phyloP scores from a whole-genome alignment of 257 asterid genomes.

The Salvia hispanica region DNA sequence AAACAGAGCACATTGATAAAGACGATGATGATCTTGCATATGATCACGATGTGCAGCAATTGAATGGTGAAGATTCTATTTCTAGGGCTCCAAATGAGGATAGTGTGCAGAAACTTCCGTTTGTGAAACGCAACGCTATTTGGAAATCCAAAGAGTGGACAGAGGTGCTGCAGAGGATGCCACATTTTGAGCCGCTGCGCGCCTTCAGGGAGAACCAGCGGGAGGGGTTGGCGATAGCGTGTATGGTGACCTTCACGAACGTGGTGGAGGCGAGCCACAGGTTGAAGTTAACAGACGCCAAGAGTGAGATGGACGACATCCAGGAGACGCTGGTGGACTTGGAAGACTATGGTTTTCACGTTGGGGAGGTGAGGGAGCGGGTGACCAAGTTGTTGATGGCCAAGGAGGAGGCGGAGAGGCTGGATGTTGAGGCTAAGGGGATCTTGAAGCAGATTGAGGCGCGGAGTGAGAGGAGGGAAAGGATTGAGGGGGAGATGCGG shows the following conservation, averaged over 20 bases:
- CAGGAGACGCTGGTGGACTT: constrained; percentile 54
- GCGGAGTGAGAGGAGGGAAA: constrained; percentile 28
- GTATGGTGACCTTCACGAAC: constrained; percentile 59
- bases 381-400: constrained; percentile 33
- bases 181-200: constrained; percentile 71
- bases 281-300: constrained; percentile 46
- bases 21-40: too few species aligned
- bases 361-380: constrained; percentile 40
- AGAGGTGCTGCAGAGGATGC: constrained; percentile 60
- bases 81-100: constrained; percentile 8
- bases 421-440: constrained; percentile 32
- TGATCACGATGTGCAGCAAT: too few species aligned
- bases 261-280: constrained; percentile 50
- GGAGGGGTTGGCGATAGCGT: constrained; percentile 72
- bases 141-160: constrained; percentile 68
- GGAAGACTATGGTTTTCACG: constrained; percentile 70
- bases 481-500: constrained; percentile 41
- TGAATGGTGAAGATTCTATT: too few species aligned
- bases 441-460: constrained; percentile 33
- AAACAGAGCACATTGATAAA: background rate
- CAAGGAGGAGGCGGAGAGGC: constrained; percentile 46
- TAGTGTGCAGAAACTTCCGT: constrained; percentile 47
- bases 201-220: constrained; percentile 54
- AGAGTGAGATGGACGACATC: constrained; percentile 43
- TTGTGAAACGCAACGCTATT: constrained; percentile 42